A percentile compares a stretch with the other conserved stretches of the same genome.
Evolutionary conservation across 345 rosid genomes (phyloP).

Genomic region (Salix dunnii): DNA sequence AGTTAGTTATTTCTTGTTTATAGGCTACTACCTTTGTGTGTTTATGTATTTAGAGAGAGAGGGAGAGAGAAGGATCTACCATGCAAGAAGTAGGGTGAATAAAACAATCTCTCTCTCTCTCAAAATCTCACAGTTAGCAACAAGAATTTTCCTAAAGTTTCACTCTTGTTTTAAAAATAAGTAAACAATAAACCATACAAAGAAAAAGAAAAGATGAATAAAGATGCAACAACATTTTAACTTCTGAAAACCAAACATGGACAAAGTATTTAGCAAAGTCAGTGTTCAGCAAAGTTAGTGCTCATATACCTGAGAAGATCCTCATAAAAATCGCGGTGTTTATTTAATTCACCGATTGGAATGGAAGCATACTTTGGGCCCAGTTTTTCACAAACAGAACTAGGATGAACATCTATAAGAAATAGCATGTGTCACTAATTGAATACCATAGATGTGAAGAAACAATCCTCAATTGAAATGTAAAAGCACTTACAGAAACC

Average conservation of each 20-base stretch:
- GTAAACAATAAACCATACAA: background rate
- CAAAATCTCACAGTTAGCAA: background rate
- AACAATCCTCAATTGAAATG: conserved; percentile 10
- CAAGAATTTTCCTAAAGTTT: background rate
- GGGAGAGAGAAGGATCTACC: too few species aligned
- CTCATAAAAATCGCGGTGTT: conserved; percentile 51
- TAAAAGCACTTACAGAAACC: conserved; percentile 80
- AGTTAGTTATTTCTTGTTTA: too few species aligned
- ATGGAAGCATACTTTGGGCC: conserved; percentile 70
- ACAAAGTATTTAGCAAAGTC: background rate
- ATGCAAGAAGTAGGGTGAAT: too few species aligned
- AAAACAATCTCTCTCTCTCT: too few species aligned
- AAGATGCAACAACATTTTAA: background rate
- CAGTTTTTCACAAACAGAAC: conserved; percentile 73
- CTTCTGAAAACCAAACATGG: background rate
- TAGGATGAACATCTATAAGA: conserved; percentile 68
- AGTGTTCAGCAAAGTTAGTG: background rate
- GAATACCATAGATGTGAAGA: background rate
- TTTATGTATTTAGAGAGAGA: too few species aligned
- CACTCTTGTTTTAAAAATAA: background rate
- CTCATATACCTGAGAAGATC: conserved; percentile 80
- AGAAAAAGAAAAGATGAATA: background rate
- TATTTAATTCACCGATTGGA: conserved; percentile 50
- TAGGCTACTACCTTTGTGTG: too few species aligned
- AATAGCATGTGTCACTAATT: conserved; percentile 9